Conservation (phyloP, 1,284 basidiomycete genomes). For the Athelia sp. region DNA sequence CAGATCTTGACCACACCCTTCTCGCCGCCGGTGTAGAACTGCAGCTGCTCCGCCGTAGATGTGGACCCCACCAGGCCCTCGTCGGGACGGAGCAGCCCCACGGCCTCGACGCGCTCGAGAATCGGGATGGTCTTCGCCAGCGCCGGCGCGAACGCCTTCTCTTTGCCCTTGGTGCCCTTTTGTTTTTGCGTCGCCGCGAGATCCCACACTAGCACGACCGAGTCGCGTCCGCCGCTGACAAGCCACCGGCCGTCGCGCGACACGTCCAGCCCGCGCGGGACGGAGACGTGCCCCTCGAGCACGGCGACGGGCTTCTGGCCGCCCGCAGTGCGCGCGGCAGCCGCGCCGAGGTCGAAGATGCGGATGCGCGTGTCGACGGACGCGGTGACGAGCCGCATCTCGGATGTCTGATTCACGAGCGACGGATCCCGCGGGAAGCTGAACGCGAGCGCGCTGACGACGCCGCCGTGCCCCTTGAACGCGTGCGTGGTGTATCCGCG, state of each 20-base stretch:
- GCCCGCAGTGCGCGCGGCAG: constrained; percentile 46
- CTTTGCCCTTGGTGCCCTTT: constrained; percentile 41
- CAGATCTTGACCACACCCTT: constrained; percentile 81
- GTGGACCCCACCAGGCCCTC: constrained; percentile 40
- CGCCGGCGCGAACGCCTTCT: constrained; percentile 40
- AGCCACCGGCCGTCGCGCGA: constrained; percentile 84
- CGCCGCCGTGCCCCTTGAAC: constrained; percentile 95
- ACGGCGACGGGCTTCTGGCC: constrained; percentile 69
- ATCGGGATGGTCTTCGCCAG: constrained; percentile 84
- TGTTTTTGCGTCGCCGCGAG: constrained; percentile 36
- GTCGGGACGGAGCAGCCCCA: constrained; percentile 64
- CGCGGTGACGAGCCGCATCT: constrained; percentile 84
- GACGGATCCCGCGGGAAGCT: constrained; percentile 62
- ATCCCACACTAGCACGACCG: constrained; percentile 90
- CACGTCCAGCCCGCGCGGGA: constrained; percentile 83
- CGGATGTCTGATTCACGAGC: constrained; percentile 39
- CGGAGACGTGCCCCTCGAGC: constrained; percentile 88
- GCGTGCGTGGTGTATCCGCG: constrained; percentile 92
- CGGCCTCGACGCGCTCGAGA: constrained; percentile 83
- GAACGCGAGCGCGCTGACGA: constrained; percentile 87
- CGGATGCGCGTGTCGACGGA: constrained; percentile 86
- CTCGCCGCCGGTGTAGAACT: constrained; percentile 87
- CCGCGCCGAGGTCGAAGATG: constrained; percentile 81
- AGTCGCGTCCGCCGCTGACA: constrained; percentile 85
- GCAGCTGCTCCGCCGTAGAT: constrained; percentile 36